phyloP scores from a whole-genome alignment of 1,284 basidiomycete genomes.

The Fomitopsis schrenkii region DNA sequence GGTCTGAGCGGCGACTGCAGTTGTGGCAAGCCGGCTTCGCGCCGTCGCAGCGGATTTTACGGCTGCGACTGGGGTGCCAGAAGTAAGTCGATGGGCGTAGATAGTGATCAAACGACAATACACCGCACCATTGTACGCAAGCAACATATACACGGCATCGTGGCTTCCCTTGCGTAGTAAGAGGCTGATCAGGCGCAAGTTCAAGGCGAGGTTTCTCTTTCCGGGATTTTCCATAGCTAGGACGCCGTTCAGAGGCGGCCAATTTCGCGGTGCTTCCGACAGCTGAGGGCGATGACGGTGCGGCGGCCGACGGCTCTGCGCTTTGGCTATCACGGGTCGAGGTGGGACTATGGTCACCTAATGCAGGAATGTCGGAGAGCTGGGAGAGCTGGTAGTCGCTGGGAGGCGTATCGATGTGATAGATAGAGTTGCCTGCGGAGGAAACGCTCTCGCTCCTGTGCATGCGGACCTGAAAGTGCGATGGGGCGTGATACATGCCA shows the following conservation, averaged over 20 bases:
- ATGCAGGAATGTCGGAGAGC: background rate
- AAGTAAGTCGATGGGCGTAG: background rate
- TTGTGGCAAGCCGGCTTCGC: slow-evolving; percentile 72
- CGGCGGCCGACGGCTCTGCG: background rate
- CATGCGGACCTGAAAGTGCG: background rate
- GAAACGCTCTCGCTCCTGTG: background rate
- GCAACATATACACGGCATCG: slow-evolving; percentile 74
- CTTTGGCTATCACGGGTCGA: background rate
- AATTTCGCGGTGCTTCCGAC: background rate
- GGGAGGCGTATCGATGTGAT: background rate
- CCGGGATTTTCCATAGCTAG: slow-evolving; percentile 34
- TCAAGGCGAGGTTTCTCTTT: slow-evolving; percentile 60
- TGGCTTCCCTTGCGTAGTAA: slow-evolving; percentile 70
- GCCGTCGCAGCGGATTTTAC: slow-evolving; percentile 80
- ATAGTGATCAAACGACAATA: slow-evolving; percentile 1
- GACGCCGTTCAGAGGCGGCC: background rate
- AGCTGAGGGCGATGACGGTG: background rate
- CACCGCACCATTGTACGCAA: slow-evolving; percentile 64
- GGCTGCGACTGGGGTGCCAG: slow-evolving; percentile 47
- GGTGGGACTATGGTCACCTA: background rate
- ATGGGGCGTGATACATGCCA: background rate
- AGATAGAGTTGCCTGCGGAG: background rate
- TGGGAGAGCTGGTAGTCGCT: background rate
- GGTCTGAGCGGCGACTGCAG: slow-evolving; percentile 45
- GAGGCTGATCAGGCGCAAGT: slow-evolving; percentile 66